phyloP scores from a whole-genome alignment of 257 asterid genomes.

The Primulina huaijiensis region DNA sequence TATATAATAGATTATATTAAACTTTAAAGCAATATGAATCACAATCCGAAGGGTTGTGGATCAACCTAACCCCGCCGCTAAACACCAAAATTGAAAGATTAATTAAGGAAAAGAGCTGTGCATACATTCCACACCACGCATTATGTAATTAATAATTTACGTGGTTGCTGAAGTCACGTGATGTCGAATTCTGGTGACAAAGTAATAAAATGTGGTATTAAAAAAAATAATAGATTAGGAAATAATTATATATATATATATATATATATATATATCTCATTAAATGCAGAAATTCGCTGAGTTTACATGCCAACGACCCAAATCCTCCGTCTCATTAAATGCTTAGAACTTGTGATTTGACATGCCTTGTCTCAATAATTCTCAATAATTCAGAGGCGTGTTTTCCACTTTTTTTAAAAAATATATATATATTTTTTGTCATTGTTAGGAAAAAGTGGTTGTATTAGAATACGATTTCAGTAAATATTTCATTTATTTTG shows the following conservation, averaged over 20 bases:
- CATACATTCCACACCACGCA: conserved; percentile 13
- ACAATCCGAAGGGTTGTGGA: conserved; percentile 7
- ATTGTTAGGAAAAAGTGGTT: too few relatives aligned
- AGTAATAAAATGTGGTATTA: not conserved
- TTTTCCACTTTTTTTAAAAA: not conserved
- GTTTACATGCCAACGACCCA: conserved; percentile 25
- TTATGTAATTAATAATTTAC: not conserved
- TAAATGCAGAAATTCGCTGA: conserved; percentile 28
- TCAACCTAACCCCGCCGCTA: conserved; percentile 26
- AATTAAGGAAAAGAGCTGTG: conserved; percentile 14
- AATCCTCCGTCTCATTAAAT: conserved; percentile 16
- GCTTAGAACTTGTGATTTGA: not conserved
- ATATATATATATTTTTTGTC: too few relatives aligned
- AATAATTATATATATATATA: conserved; percentile 19
- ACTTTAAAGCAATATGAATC: not conserved
- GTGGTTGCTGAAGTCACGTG: conserved; percentile 10
- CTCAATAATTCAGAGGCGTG: not conserved
- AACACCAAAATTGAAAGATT: conserved; percentile 8
- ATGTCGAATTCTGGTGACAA: conserved; percentile 6
- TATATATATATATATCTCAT: conserved; percentile 11
- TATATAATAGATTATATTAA: too few relatives aligned
- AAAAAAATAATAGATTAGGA: conserved; percentile 1
- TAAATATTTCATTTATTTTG: not conserved
- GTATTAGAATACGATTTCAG: too few relatives aligned
- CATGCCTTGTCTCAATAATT: not conserved